phyloP scores from a whole-genome alignment of 495 filamentous ascomycete genomes.

The Aspergillus olivimuriae region DNA sequence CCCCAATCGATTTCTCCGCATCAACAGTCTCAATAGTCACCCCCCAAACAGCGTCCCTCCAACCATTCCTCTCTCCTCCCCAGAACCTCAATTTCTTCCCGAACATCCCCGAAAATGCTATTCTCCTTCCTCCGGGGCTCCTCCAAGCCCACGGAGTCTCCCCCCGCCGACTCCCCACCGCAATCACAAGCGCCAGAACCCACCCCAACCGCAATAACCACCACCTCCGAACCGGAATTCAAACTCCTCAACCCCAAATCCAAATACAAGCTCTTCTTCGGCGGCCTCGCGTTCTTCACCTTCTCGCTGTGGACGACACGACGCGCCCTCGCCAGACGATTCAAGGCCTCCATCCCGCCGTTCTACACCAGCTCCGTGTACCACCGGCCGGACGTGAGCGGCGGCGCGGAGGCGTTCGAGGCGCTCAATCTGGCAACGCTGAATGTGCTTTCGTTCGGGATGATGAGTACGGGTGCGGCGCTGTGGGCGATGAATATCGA shows the following conservation, averaged over 20 bases:
- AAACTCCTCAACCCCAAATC: conserved; percentile 15
- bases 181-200: background rate
- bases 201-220: background rate
- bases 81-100: too few relatives aligned
- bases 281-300: conserved; percentile 65
- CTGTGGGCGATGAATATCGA: conserved; percentile 69
- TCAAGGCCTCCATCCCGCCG: conserved; percentile 47
- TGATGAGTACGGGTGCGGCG: conserved; percentile 61
- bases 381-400: conserved; percentile 41
- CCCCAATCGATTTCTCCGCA: too few relatives aligned
- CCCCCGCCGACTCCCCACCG: background rate
- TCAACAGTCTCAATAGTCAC: too few relatives aligned
- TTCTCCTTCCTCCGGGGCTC: background rate
- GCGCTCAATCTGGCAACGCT: conserved; percentile 79
- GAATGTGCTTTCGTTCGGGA: conserved; percentile 63
- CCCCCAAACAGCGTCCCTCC: too few relatives aligned
- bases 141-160: background rate
- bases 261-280: conserved; percentile 54
- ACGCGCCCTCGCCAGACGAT: conserved; percentile 54
- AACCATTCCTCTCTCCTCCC: too few relatives aligned
- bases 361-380: conserved; percentile 56
- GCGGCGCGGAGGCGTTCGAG: conserved; percentile 62
- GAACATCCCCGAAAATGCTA: too few relatives aligned
- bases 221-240: background rate
- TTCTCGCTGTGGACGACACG: conserved; percentile 66